Evolutionary conservation across 768 basidiomycete species (phyloP), one percentile per base, ranked within the genome.

Genomic region (Russula compacta): DNA sequence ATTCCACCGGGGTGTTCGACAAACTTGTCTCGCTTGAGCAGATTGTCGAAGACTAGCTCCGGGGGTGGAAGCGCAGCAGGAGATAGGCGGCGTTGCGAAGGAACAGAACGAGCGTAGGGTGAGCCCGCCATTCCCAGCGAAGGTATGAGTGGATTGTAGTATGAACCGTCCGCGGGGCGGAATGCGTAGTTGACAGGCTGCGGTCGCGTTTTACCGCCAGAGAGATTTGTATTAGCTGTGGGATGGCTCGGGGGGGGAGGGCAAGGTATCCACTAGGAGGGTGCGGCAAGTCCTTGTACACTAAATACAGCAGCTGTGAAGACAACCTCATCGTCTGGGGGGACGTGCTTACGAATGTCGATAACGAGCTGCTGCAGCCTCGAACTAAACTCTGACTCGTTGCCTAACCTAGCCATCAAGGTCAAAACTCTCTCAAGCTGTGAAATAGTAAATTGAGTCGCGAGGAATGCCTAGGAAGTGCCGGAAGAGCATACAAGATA

Each of bases 21-120:
- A 57, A 66, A 66, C 56, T 66, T 68, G 68, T 70, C 78, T 70
- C 70, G 68, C 61, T 68, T 73, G 43, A 92, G 74, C 14, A 92
- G 81, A 1, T 78, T 77, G 67, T 92, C 88, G 63, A 90, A 92
- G 5, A 92, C 77, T 7, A 86, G 71, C 4, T 77, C 80, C 17
- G 89, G 72, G 64, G 87, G 84, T 1, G 88, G 88, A 48, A 89
- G 78, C 10, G 76, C 72, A 17, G 76, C 69, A 21, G 69, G 71
- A 0, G 82, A 78, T 4, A 73, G 67, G 53, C 74, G 62, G 57
- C 73, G 79, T 29, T 71, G 72, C 4, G 81, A 76, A 36, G 85
- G 77, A 15, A 87, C 84, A 21, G 83, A 80, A 51, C 84, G 82
- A 8, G 87, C 87, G 66, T 76, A 76, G 3, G 75, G 72, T 32